A percentile compares a stretch with the other conserved stretches of the same genome.
Conservation (phyloP, 75 land plant species). For the Cryptomeria japonica region DNA sequence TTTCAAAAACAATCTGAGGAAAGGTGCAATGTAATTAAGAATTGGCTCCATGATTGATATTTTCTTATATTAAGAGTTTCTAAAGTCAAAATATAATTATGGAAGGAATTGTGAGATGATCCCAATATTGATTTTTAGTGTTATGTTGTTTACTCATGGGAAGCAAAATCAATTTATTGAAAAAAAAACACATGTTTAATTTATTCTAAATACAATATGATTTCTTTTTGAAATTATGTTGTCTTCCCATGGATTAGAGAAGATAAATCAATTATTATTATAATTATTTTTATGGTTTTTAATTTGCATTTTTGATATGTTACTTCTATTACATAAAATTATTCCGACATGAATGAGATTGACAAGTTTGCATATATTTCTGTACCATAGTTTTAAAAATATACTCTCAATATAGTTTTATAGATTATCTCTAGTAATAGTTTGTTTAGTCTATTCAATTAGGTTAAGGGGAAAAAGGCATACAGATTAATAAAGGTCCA, state of each 20-base stretch:
- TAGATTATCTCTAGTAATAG: neutral
- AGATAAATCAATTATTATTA: no score
- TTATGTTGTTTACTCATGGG: no score
- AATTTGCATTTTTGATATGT: neutral
- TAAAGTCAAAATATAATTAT: neutral
- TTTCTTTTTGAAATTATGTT: neutral
- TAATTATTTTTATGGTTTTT: no score
- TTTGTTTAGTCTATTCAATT: neutral
- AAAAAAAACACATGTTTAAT: no score
- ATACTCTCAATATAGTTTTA: neutral
- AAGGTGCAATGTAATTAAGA: neutral
- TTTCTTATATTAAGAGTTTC: neutral
- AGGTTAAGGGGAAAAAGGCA: neutral
- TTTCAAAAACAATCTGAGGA: no score
- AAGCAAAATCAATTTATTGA: no score
- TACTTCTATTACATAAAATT: no score
- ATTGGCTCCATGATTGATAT: no score
- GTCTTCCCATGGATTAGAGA: neutral
- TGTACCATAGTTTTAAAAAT: neutral
- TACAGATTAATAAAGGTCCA: neutral
- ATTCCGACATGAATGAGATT: neutral
- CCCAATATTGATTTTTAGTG: neutral
- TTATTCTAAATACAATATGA: neutral
- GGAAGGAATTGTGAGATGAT: neutral
- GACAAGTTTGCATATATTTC: neutral